Base-by-base conservation (phyloP, 2,329 filamentous ascomycete genomes). In the Penicillium italicum region DNA sequence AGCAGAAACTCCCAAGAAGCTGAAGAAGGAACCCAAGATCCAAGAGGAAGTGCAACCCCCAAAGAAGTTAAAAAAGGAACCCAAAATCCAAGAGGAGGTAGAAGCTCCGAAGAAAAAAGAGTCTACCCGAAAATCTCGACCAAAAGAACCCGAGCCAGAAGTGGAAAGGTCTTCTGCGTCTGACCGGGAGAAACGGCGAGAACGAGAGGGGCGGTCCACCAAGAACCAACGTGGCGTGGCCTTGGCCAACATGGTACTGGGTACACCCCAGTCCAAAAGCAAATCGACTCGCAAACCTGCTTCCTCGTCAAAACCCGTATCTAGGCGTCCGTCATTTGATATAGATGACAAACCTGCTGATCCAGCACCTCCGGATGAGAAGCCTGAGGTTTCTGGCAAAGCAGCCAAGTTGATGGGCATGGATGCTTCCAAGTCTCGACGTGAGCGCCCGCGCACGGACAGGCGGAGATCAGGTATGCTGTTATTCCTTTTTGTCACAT, bases 401-500 rank as follows among this genome's bases (percentile, higher is more conserved):
- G 90, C 90, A 28, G 89, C 90, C 31, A 91, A 86, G 72, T 74
- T 93, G 50, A 84, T 94, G 84, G 91, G 77, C 63, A 74, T 83
- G 57, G 77, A 72, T 58, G 74, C 72, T 54, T 70, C 77, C 28
- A 79, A 78, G 62, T 77, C 76, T 6, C 67, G 61, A 38, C 67
- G 64, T 41, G 77, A 77, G 12, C 77, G 77, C 47, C 77, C 76
- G 58, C 77, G 77, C 60, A 79, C 81, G 66, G 77, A 82, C 69
- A 80, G 81, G 53, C 84, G 78, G 51, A 74, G 66, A 62, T 66
- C 69, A 53, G 61, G 73, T 74, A 69, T 58, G 65, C n/a, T n/a
- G n/a, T n/a, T n/a, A n/a, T n/a, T n/a, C n/a, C n/a, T n/a, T n/a
- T n/a, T n/a, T n/a, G 5, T 26, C 10, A 7, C 24, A n/a, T 14